Evolutionary conservation across 139 green algal species (phyloP), one percentile per base, ranked within the genome.

Genomic region (Picochlorum sp.): DNA sequence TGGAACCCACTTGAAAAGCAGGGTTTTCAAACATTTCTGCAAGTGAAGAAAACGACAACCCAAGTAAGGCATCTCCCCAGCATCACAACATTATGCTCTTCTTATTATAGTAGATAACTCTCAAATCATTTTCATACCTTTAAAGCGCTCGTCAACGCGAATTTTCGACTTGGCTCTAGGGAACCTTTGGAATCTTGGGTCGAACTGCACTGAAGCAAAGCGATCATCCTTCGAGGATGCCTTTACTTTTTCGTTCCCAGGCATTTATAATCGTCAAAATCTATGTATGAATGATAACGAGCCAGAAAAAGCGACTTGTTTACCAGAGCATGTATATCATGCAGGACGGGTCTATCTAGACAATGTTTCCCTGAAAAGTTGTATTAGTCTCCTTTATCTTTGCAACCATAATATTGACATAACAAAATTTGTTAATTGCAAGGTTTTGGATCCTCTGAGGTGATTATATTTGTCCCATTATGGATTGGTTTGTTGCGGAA

Each of bases 21-120:
- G 73, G 61, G 53, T 95, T 81, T 22, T 70, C 70, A 68, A 96
- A 95, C 87, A 96, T 94, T 55, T 69, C 79, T 87, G 75, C 22
- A 16, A 36, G 31, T 13, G 59, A 20, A 9, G 5, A 40, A 44
- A 31, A 59, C 36, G 22, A 51, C 16, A 45, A n/a, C n/a, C n/a
- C n/a, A n/a, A n/a, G n/a, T n/a, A 32, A 37, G 33, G 40, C 36
- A 33, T 26, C 36, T 13, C 5, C 20, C 12, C 35, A 22, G 9
- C 14, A 22, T 25, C 7, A 18, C 9, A 9, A 20, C 50, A 41
- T 22, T 9, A 47, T 26, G 16, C 18, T 58, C 18, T 7, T 39
- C 18, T 10, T 43, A 20, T 39, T 55, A 32, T n/a, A 9, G n/a
- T 58, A 7, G 7, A 58, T 41, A 24, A 7, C 20, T 20, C 18